A percentile compares a stretch with the other conserved stretches of the same genome.
These are phyloP conservation scores for Oxytropis ochrocephala DNA, from an alignment of 306 rosid species.

Conservation along the genomic window DNA sequence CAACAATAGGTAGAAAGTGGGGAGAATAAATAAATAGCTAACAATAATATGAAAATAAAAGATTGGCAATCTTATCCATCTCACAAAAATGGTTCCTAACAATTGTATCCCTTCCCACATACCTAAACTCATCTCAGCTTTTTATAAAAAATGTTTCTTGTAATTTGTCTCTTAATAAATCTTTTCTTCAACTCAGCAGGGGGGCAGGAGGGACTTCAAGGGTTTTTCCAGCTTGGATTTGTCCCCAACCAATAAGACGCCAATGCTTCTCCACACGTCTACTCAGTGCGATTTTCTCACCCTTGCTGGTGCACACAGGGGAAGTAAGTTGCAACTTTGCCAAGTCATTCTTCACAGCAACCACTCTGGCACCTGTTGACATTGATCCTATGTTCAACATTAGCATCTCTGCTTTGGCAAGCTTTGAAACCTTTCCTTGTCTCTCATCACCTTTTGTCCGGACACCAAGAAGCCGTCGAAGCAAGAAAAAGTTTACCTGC, in stretches of 20 bases:
- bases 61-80: conserved; percentile 27
- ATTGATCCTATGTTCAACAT: conserved; percentile 98
- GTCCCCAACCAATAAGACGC: conserved; percentile 98
- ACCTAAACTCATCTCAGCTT: conserved; percentile 23
- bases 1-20: conserved; percentile 14
- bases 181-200: conserved; percentile 6
- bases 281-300: conserved; percentile 92
- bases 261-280: conserved; percentile 97
- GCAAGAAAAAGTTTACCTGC: conserved; percentile 92
- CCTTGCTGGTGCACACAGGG: conserved; percentile 93
- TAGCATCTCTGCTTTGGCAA: conserved; percentile 76
- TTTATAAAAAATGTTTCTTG: conserved; percentile 10
- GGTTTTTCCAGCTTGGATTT: conserved; percentile 87
- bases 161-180: not conserved
- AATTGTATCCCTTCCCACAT: conserved; percentile 30
- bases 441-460: conserved; percentile 88
- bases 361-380: conserved; percentile 84
- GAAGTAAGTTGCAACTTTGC: conserved; percentile 87
- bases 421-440: conserved; percentile 89
- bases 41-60: conserved; percentile 8
- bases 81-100: conserved; percentile 38
- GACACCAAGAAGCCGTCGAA: conserved; percentile 86
- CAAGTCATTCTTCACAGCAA: conserved; percentile 82
- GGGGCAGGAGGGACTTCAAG: conserved; percentile 66
- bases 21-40: not conserved